These are phyloP conservation scores for Xylaria longipes DNA, from an alignment of 495 filamentous ascomycete genomes.

Conservation along the genomic window DNA sequence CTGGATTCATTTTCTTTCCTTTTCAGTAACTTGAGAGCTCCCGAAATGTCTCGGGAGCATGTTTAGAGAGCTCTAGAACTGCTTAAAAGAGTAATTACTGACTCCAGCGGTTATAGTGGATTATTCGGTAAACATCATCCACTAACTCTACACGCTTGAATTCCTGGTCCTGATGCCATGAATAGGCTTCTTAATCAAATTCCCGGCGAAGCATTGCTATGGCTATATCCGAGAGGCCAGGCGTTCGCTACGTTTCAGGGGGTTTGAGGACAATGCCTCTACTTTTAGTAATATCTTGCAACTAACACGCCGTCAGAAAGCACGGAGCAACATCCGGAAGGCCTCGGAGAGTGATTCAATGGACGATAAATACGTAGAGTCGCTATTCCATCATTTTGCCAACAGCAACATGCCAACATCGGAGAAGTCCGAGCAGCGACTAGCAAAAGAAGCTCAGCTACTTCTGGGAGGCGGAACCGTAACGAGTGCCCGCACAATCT, in stretches of 20 bases:
- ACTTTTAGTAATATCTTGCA: neutral
- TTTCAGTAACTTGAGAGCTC: too few species aligned
- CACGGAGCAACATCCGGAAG: conserved; percentile 22
- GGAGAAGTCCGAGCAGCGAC: conserved; percentile 36
- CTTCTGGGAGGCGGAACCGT: conserved; percentile 38
- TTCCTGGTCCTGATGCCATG: neutral
- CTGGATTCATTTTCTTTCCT: too few species aligned
- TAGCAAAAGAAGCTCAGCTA: conserved; percentile 38
- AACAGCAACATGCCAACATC: conserved; percentile 40
- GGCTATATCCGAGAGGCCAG: conserved; percentile 29
- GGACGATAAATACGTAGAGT: conserved; percentile 19
- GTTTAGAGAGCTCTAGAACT: too few species aligned
- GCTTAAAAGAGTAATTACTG: too few species aligned
- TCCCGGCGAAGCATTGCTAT: conserved; percentile 24
- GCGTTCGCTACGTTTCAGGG: conserved; percentile 28
- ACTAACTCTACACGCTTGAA: neutral
- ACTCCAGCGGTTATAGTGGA: too few species aligned
- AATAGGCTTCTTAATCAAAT: conserved; percentile 14
- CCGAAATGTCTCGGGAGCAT: too few species aligned
- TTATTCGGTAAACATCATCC: conserved; percentile 23
- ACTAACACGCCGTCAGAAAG: conserved; percentile 2
- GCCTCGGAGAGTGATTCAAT: neutral
- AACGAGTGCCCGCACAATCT: conserved; percentile 38
- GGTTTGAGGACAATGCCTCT: conserved; percentile 2
- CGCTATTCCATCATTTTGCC: conserved; percentile 39